phyloP scores from a whole-genome alignment of 805 yeast genomes.

The Candida ovalis region DNA sequence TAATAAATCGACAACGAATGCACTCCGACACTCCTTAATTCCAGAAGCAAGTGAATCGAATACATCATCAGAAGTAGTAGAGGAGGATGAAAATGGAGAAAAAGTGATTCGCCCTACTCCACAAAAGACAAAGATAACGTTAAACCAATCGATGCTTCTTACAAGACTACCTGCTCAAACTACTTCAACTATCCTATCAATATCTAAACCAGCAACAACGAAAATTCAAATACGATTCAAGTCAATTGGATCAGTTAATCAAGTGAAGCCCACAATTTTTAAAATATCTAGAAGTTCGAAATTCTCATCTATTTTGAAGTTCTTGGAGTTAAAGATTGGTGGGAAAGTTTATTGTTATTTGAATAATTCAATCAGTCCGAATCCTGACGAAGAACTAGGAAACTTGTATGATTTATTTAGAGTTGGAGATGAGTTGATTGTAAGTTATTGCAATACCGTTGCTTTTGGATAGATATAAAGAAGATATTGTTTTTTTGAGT shows the following conservation, averaged over 20 bases:
- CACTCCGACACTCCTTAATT: background rate
- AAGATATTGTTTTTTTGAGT: background rate
- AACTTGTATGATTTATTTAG: slow-evolving; percentile 34
- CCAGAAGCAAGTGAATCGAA: slow-evolving; percentile 1
- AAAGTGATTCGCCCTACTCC: slow-evolving; percentile 15
- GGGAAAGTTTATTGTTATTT: slow-evolving; percentile 37
- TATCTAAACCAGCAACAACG: slow-evolving; percentile 11
- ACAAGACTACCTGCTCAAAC: slow-evolving; percentile 22
- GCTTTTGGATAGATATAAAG: slow-evolving; percentile 39
- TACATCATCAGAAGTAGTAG: slow-evolving; percentile 1
- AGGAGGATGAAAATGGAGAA: slow-evolving; percentile 7
- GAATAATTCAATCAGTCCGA: slow-evolving; percentile 43
- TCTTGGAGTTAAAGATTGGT: slow-evolving; percentile 37
- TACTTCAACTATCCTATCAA: slow-evolving; percentile 19
- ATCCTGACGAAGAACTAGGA: slow-evolving; percentile 41
- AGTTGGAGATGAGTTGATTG: slow-evolving; percentile 36
- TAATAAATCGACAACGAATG: slow-evolving; percentile 1
- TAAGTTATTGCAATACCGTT: slow-evolving; percentile 42
- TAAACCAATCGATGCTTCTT: slow-evolving; percentile 27
- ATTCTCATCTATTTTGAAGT: slow-evolving; percentile 42
- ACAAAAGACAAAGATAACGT: slow-evolving; percentile 27
- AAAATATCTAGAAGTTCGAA: slow-evolving; percentile 45
- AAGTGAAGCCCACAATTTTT: slow-evolving; percentile 47
- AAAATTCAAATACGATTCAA: slow-evolving; percentile 52
- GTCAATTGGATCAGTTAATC: slow-evolving; percentile 54